Evolutionary conservation across 1,284 basidiomycete genomes (phyloP), one percentile per base, ranked within the genome.

Genomic region (Singerocomus rubriflavus): DNA sequence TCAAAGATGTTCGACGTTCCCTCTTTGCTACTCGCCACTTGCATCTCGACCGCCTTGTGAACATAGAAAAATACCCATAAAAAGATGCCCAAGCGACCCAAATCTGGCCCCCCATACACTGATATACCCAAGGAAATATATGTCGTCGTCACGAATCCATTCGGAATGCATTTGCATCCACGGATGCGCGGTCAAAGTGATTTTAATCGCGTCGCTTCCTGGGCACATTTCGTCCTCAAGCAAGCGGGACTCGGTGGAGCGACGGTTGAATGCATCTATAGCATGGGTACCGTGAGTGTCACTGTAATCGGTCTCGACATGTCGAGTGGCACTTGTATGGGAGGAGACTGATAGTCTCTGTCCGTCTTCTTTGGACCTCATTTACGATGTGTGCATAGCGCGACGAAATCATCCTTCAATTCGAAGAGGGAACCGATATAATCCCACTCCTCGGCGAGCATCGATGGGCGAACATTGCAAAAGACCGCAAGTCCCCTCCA

Each of bases 401-500:
- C 6, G 51, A 60, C 30, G 67, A 66, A 35, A 43, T 68, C 3
- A 68, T 66, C 32, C 44, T 69, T 13, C 66, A 69, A 16, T 62
- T 66, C n/a, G 45, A 45, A 44, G 35, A 46, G 5, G 55, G 48
- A 14, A 68, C 66, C 0, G 30, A 60, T 37, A 52, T 68, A 6
- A 47, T 64, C 6, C 63, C 66, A 4, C 55, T 66, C 14, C 63
- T 69, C 4, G 65, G 65, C 2, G 49, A 64, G 41, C 65, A 69
- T 25, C 52, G 50, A 2, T 66, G 57, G 62, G 49, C 55, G 3
- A 35, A 41, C 8, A 50, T 69, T 30, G 37, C 44, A 7, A 49
- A 34, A 36, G 6, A 16, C 6, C 10, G 51, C 47, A 38, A 6
- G 0, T 54, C 52, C 1, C 0, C 21, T 11, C 48, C 53, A 9